Conservation (phyloP, 768 basidiomycete genomes). For the Sporobolomyces pararoseus region DNA sequence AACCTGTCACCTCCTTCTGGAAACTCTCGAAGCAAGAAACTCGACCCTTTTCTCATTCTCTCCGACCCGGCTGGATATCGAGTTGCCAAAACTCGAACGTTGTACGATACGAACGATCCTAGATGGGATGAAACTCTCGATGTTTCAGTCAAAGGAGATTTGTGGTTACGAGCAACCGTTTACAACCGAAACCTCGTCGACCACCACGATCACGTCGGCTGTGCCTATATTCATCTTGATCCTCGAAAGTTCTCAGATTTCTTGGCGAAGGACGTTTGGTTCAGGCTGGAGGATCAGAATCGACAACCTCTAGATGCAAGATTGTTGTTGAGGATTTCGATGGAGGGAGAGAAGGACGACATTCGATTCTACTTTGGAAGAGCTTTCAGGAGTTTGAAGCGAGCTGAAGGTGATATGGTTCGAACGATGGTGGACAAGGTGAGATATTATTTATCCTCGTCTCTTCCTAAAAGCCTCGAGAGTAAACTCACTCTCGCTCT, state of each 20-base stretch:
- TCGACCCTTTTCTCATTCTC: conserved; percentile 89
- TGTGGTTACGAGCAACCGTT: conserved; percentile 96
- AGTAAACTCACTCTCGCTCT: not conserved
- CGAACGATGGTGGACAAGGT: conserved; percentile 97
- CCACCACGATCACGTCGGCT: conserved; percentile 77
- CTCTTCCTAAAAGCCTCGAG: too few relatives aligned
- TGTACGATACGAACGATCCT: conserved; percentile 85
- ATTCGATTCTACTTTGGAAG: conserved; percentile 95
- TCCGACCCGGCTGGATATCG: conserved; percentile 88
- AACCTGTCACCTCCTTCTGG: conserved; percentile 58
- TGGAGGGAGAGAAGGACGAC: conserved; percentile 99
- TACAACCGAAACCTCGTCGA: conserved; percentile 84
- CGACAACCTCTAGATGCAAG: conserved; percentile 58
- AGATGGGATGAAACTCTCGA: conserved; percentile 98
- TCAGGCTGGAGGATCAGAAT: conserved; percentile 70
- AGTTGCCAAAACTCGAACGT: conserved; percentile 88
- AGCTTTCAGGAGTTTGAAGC: conserved; percentile 82
- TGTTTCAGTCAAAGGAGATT: conserved; percentile 81
- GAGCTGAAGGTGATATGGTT: conserved; percentile 92
- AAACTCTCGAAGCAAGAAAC: conserved; percentile 63
- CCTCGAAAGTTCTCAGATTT: conserved; percentile 82
- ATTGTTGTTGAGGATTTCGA: conserved; percentile 80
- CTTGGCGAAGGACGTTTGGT: conserved; percentile 84
- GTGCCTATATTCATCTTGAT: conserved; percentile 87
- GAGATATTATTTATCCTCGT: conserved; percentile 34